Evolutionary conservation across 139 green algal species (phyloP).

Genomic region (Chlorella sorokiniana): DNA sequence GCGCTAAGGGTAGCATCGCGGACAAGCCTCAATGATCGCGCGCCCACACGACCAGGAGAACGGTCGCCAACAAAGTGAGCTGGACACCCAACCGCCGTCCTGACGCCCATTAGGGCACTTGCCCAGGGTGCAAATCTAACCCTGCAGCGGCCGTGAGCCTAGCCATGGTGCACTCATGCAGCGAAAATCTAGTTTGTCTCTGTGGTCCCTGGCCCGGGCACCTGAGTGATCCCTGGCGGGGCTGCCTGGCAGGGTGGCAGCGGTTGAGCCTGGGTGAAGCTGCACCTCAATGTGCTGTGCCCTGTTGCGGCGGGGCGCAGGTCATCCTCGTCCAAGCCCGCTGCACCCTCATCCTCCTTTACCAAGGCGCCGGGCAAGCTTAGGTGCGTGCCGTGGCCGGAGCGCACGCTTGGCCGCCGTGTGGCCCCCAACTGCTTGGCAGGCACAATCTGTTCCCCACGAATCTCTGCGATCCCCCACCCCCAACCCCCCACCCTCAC

Average conservation of each 20-base stretch:
- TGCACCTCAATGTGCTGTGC: no score
- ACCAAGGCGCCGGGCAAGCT: neutral
- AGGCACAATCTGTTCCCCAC: neutral
- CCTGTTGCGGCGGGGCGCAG: no score
- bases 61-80: neutral
- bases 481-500: neutral
- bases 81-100: neutral
- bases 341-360: no score
- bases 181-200: no score
- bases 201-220: no score
- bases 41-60: neutral
- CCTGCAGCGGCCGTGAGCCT: neutral
- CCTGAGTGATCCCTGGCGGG: no score
- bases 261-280: neutral
- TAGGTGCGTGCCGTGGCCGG: no score
- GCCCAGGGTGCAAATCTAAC: neutral
- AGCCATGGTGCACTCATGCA: no score
- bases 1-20: neutral
- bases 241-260: no score
- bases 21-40: neutral
- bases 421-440: neutral
- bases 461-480: neutral
- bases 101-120: neutral
- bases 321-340: neutral
- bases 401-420: no score